Evolutionary conservation across 148 eudicot species (phyloP).

Genomic region (Cornus florida): DNA sequence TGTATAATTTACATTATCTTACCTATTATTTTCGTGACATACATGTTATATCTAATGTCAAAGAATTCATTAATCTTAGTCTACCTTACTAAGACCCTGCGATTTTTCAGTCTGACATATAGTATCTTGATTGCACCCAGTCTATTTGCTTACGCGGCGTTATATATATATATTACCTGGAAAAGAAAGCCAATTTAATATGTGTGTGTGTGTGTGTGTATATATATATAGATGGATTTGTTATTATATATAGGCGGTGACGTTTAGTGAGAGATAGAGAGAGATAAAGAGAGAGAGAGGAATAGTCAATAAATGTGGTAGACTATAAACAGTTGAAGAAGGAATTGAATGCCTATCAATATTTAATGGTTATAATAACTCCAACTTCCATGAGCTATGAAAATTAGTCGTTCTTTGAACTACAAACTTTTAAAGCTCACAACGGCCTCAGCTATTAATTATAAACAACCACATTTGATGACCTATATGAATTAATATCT

Average conservation of each 20-base stretch:
- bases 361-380: constrained; percentile 28
- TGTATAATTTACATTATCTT: too few species aligned
- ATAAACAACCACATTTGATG: constrained; percentile 9
- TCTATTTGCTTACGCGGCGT: too few species aligned
- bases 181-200: too few species aligned
- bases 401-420: constrained; percentile 21
- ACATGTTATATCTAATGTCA: too few species aligned
- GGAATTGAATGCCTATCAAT: constrained; percentile 39
- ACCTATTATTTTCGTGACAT: too few species aligned
- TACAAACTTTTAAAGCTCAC: constrained; percentile 30
- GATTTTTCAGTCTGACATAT: too few species aligned
- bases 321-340: constrained; percentile 52
- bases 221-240: too few species aligned
- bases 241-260: constrained; percentile 29
- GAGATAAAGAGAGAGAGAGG: background rate
- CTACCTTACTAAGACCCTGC: too few species aligned
- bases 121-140: too few species aligned
- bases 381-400: constrained; percentile 34
- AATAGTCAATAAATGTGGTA: constrained; percentile 35
- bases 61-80: too few species aligned
- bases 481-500: background rate
- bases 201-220: too few species aligned
- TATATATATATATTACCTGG: too few species aligned
- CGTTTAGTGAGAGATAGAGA: constrained; percentile 11
- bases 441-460: constrained; percentile 19